Evolutionary conservation across 495 filamentous ascomycete genomes (phyloP).

Genomic region (Lindgomyces ingoldianus): DNA sequence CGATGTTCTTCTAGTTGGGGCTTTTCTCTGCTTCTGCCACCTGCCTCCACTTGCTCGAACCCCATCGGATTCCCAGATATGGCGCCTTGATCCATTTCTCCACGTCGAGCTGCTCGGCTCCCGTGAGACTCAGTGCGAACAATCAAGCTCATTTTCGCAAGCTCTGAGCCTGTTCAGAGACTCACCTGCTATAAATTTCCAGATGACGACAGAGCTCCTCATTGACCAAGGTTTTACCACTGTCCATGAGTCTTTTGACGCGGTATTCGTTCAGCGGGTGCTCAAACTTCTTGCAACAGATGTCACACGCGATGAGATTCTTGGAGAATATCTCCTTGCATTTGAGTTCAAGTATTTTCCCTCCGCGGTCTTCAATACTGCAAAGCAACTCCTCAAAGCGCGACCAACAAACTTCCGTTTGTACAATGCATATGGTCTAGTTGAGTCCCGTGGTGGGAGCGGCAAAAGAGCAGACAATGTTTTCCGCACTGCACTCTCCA

Average conservation of each 20-base stretch:
- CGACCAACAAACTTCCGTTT: conserved; percentile 64
- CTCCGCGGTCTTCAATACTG: conserved; percentile 54
- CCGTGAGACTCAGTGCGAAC: background rate
- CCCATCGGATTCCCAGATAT: background rate
- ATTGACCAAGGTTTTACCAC: conserved; percentile 16
- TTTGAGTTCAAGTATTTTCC: conserved; percentile 61
- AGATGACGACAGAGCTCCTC: conserved; percentile 32
- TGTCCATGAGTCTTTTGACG: conserved; percentile 37
- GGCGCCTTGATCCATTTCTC: conserved; percentile 29
- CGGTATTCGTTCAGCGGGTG: conserved; percentile 53
- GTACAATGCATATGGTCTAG: conserved; percentile 76
- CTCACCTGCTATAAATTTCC: conserved; percentile 25
- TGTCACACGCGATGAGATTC: conserved; percentile 46
- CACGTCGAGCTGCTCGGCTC: background rate
- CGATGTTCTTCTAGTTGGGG: conserved; percentile 54
- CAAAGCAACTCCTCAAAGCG: conserved; percentile 70
- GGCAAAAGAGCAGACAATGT: conserved; percentile 59
- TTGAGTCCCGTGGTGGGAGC: conserved; percentile 64
- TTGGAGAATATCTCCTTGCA: conserved; percentile 73
- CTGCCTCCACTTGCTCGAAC: conserved; percentile 56
- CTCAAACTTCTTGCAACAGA: conserved; percentile 58
- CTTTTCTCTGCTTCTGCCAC: conserved; percentile 68
- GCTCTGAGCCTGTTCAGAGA: conserved; percentile 2
- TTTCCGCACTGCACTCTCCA: conserved; percentile 64
- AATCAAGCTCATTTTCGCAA: background rate